Evolutionary conservation across 768 basidiomycete genomes (phyloP).

Genomic region (Lyophyllum atratum): DNA sequence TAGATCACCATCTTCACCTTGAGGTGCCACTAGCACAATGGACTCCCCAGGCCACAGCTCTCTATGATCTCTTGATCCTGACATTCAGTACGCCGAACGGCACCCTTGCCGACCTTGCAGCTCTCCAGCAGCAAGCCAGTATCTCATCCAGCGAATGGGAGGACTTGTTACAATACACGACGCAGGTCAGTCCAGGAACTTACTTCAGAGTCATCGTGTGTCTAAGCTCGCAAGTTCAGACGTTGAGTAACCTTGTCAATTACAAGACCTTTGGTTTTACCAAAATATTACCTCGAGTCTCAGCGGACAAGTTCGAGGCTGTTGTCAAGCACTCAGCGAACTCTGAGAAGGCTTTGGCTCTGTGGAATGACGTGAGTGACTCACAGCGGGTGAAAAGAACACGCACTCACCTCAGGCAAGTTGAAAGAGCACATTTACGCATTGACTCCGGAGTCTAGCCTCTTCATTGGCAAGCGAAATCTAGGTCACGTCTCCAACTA

Average conservation of each 20-base stretch:
- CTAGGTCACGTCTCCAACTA: slow-evolving; percentile 84
- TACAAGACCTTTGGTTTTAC: slow-evolving; percentile 84
- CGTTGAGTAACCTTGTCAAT: slow-evolving; percentile 68
- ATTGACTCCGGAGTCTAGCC: slow-evolving; percentile 57
- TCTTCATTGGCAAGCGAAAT: slow-evolving; percentile 79
- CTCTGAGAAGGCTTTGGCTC: slow-evolving; percentile 47
- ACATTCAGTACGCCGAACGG: slow-evolving; percentile 61
- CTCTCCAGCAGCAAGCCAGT: slow-evolving; percentile 54
- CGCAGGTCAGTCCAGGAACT: slow-evolving; percentile 54
- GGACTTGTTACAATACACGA: slow-evolving; percentile 68
- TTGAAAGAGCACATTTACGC: slow-evolving; percentile 78
- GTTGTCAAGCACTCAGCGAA: slow-evolving; percentile 66
- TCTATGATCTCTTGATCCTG: slow-evolving; percentile 73
- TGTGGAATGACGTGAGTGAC: slow-evolving; percentile 63
- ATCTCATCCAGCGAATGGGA: slow-evolving; percentile 66
- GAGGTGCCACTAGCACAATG: slow-evolving; percentile 56
- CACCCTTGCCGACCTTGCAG: slow-evolving; percentile 55
- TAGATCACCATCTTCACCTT: neutral
- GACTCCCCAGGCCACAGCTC: slow-evolving; percentile 67
- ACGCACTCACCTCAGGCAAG: slow-evolving; percentile 32
- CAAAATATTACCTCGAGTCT: slow-evolving; percentile 79
- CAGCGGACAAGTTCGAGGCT: slow-evolving; percentile 59
- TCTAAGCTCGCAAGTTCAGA: slow-evolving; percentile 26
- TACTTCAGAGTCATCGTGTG: neutral
- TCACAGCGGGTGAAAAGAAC: neutral